Conservation (phyloP, 1,284 basidiomycete genomes). For the Ceratobasidium sp. region DNA sequence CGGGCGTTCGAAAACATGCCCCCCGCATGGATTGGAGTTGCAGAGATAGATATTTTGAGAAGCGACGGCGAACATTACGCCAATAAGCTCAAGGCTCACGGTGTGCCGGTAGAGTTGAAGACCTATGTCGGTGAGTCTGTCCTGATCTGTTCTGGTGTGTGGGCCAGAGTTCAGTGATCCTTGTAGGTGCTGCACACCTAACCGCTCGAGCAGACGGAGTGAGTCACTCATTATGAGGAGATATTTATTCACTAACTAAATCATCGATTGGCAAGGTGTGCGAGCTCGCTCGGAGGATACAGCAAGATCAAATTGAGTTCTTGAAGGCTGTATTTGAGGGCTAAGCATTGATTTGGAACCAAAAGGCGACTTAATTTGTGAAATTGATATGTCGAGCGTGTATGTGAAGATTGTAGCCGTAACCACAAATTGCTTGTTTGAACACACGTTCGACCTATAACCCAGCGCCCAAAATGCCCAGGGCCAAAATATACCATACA, state of each 20-base stretch:
- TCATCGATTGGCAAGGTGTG: background rate
- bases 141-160: background rate
- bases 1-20: slow-evolving; percentile 57
- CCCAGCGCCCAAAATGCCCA: too few relatives aligned
- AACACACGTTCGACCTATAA: too few relatives aligned
- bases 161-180: background rate
- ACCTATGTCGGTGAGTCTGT: background rate
- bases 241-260: background rate
- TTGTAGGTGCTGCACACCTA: slow-evolving; percentile 18
- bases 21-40: slow-evolving; percentile 51
- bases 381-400: background rate
- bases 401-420: background rate
- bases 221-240: background rate
- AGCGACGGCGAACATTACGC: slow-evolving; percentile 72
- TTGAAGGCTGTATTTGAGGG: background rate
- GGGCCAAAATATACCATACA: too few relatives aligned
- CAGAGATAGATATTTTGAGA: slow-evolving; percentile 68
- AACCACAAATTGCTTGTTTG: too few relatives aligned
- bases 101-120: slow-evolving; percentile 61
- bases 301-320: background rate
- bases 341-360: background rate
- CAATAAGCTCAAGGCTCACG: slow-evolving; percentile 61
- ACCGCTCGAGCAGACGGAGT: slow-evolving; percentile 16
- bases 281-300: slow-evolving; percentile 22
- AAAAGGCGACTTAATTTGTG: too few relatives aligned